Evolutionary conservation across 768 basidiomycete genomes (phyloP), one percentile per base, ranked within the genome.

Genomic region (Kondoa subrosea): DNA sequence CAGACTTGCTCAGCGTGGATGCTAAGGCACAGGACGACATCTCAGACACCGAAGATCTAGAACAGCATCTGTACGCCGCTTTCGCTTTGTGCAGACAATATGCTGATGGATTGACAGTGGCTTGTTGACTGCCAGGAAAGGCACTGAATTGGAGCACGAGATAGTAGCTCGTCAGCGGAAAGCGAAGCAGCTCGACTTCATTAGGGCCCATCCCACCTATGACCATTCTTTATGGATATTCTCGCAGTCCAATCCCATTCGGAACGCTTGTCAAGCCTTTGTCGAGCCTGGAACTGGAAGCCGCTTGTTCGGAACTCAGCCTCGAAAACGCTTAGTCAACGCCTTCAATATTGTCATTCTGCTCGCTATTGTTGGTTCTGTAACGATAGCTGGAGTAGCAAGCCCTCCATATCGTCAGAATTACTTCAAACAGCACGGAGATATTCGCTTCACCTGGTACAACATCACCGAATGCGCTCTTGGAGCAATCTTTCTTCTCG

Each of bases 191-290:
- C 85, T 87, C 0, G 88, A 92, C 71, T 91, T 93, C 76, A 93
- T 95, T 71, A 83, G 82, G 1, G 83, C 86, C 66, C 87, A 95
- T 77, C 91, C 93, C 0, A 82, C 85, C 1, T 97, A 88, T 74
- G 92, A 96, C 77, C 87, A 85, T 73, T 83, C 88, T 0, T 86
- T 96, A 69, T 95, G 89, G 87, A 69, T 93, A 25, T 86, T 96
- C 75, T 83, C 86, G 1, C 90, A 93, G 78, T 82, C 83, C 71
- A 89, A 87, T 70, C 77, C 78, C 17, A 34, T 92, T 50, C 86
- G 93, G 0, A 82, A 79, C 57, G 74, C 85, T 68, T 93, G 88
- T 75, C 93, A 97, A 77, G 83, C 82, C 69, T 77, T 93, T 59
- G 89, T 93, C 21, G 82, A 83, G 50, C 89, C 93, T 0, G 83